phyloP scores from a whole-genome alignment of 2,329 filamentous ascomycete genomes.

The Neospermospora avenae region DNA sequence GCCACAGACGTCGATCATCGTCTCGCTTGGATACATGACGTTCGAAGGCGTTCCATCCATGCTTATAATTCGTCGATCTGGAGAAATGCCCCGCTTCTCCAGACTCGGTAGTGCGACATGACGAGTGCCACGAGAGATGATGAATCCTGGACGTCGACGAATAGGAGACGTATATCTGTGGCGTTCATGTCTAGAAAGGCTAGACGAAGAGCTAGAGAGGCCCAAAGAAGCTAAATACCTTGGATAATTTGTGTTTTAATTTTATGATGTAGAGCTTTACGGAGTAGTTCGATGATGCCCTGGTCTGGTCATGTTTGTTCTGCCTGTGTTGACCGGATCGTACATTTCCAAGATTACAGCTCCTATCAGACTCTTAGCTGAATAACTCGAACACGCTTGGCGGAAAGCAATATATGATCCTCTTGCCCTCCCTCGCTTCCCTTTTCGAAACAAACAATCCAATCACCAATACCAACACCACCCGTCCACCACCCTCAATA shows the following conservation, averaged over 20 bases:
- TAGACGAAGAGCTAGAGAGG: too few relatives aligned
- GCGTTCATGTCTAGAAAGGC: too few relatives aligned
- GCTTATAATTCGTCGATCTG: background rate
- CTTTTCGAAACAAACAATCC: background rate
- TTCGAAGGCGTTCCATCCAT: background rate
- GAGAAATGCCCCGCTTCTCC: background rate
- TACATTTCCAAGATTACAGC: too few relatives aligned
- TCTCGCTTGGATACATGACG: background rate
- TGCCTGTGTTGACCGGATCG: too few relatives aligned
- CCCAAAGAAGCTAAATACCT: conserved; percentile 3
- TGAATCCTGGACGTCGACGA: background rate
- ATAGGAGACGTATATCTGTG: too few relatives aligned
- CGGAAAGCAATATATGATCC: background rate
- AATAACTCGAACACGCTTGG: background rate
- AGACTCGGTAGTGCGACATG: background rate
- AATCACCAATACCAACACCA: background rate
- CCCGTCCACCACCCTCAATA: background rate
- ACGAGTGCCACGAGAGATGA: background rate
- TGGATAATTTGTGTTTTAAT: background rate
- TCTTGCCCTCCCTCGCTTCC: background rate
- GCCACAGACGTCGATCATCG: conserved; percentile 9
- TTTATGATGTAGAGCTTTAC: too few relatives aligned
- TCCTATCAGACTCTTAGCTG: too few relatives aligned
- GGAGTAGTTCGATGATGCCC: too few relatives aligned
- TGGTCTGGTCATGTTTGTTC: too few relatives aligned